These are phyloP conservation scores for Cercospora beticola DNA, from an alignment of 2,329 filamentous ascomycete genomes.

Conservation along the genomic window DNA sequence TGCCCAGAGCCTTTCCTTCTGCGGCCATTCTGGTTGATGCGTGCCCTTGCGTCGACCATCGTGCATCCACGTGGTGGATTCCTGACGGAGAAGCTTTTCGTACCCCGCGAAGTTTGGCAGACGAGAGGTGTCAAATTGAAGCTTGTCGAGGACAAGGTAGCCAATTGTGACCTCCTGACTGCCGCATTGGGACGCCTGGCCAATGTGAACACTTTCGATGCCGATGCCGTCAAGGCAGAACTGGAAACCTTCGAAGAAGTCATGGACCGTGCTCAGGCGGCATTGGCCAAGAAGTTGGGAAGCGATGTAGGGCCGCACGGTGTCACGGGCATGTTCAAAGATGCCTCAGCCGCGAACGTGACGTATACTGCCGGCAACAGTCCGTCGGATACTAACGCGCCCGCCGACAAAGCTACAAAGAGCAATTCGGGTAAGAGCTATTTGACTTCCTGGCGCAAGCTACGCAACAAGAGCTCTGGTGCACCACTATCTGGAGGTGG, in stretches of 20 bases:
- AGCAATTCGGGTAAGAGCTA: conserved; percentile 71
- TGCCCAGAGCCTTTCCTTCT: conserved; percentile 86
- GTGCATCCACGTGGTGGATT: conserved; percentile 90
- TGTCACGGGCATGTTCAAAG: conserved; percentile 71
- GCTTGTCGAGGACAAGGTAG: conserved; percentile 87
- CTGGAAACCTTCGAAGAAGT: conserved; percentile 86
- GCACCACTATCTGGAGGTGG: conserved; percentile 39
- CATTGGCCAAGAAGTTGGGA: conserved; percentile 80
- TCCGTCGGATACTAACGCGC: conserved; percentile 35
- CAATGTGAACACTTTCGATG: conserved; percentile 82
- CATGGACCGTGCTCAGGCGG: conserved; percentile 78
- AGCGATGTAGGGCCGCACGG: conserved; percentile 85
- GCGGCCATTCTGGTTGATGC: conserved; percentile 98
- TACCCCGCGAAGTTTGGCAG: conserved; percentile 89
- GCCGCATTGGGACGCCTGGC: conserved; percentile 72
- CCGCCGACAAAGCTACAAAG: conserved; percentile 42
- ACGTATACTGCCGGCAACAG: conserved; percentile 14
- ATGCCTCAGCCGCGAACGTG: conserved; percentile 47
- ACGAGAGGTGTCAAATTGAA: conserved; percentile 93
- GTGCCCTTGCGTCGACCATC: conserved; percentile 87
- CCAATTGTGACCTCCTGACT: conserved; percentile 86
- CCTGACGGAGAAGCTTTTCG: conserved; percentile 84
- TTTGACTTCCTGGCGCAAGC: conserved; percentile 82
- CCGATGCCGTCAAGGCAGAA: conserved; percentile 87
- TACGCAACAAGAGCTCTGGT: conserved; percentile 84